Conservation (phyloP, 495 filamentous ascomycete genomes). For the Aspergillus saccharolyticus region DNA sequence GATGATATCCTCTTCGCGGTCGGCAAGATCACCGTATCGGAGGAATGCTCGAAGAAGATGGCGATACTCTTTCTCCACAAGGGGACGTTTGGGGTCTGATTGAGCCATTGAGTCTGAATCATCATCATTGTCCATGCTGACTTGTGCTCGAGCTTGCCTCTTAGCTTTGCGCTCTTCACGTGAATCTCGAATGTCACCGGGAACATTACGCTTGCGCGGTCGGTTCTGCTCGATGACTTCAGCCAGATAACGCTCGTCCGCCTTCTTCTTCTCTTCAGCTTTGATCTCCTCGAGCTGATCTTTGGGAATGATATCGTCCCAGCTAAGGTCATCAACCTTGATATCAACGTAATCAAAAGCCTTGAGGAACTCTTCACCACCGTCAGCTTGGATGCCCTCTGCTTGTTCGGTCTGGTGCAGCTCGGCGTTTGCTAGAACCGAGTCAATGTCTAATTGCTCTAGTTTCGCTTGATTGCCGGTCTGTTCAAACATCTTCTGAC, state of each 20-base stretch:
- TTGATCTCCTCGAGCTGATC: conserved; percentile 85
- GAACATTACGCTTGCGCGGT: conserved; percentile 75
- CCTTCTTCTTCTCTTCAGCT: conserved; percentile 77
- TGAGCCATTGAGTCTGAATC: conserved; percentile 55
- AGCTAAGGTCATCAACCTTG: conserved; percentile 86
- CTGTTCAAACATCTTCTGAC: conserved; percentile 96
- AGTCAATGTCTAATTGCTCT: conserved; percentile 97
- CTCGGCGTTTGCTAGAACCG: conserved; percentile 92
- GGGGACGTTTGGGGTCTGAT: conserved; percentile 75
- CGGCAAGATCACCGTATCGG: conserved; percentile 80
- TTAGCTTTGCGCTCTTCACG: conserved; percentile 89
- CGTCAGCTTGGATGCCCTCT: conserved; percentile 85
- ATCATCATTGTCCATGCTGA: conserved; percentile 53
- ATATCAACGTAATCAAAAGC: conserved; percentile 86
- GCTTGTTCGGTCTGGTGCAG: conserved; percentile 89
- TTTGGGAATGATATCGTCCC: conserved; percentile 97
- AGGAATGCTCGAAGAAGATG: conserved; percentile 84
- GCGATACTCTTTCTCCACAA: conserved; percentile 85
- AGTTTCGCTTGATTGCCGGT: conserved; percentile 92
- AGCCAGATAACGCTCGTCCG: conserved; percentile 76
- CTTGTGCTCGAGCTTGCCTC: conserved; percentile 77
- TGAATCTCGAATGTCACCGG: conserved; percentile 60
- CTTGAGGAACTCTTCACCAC: conserved; percentile 88
- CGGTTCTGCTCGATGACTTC: conserved; percentile 79
- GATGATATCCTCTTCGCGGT: conserved; percentile 79